Base-by-base conservation (phyloP, 116 monocot genomes). In the Trichopus zeylanicus region DNA sequence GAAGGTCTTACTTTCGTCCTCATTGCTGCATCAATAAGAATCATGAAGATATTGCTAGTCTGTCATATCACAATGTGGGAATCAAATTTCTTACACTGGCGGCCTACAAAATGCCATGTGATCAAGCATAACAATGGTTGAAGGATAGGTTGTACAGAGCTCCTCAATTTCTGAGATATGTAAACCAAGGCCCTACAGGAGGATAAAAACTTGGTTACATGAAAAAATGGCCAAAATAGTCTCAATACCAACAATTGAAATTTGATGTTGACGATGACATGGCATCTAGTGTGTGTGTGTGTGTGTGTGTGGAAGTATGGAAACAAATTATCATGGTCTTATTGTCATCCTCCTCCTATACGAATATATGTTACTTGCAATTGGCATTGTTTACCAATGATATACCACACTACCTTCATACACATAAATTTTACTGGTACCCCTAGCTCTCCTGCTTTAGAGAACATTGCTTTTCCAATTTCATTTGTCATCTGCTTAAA, bases 31-130 rank as follows among this genome's bases (percentile, higher is more conserved):
- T 13, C 56, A 27, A 65, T 53, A 81, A 32, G n/a, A 58, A 22
- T 49, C 16, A 7, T 24, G 20, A 15, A 19, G 22, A 22, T 39
- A 58, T 56, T 29, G 2, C 18, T 31, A 13, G 26, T 18, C 29
- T 25, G 16, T 34, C n/a, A 29, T n/a, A 38, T 39, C 31, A 34
- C 18, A 23, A 4, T 26, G 22, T 12, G 27, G 70, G n/a, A n/a
- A n/a, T n/a, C n/a, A 60, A 33, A 29, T 32, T 26, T 31, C 73
- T 81, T 33, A 88, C 88, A 37, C 5, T 55, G 84, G 78, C 61
- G 88, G 84, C 67, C 79, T 92, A 79, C 84, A 84, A 68, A 92
- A 92, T 33, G 42, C 83, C 81, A 92, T 57, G 53, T 88, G 92
- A 69, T 92, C 92, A 67, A 88, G 72, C 46, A 92, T 31, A 26